Percentiles rank a stretch among this genome's conserved stretches.
Evolutionary conservation across 1,284 basidiomycete species (phyloP).

Genomic region (Puccinia coronata): DNA sequence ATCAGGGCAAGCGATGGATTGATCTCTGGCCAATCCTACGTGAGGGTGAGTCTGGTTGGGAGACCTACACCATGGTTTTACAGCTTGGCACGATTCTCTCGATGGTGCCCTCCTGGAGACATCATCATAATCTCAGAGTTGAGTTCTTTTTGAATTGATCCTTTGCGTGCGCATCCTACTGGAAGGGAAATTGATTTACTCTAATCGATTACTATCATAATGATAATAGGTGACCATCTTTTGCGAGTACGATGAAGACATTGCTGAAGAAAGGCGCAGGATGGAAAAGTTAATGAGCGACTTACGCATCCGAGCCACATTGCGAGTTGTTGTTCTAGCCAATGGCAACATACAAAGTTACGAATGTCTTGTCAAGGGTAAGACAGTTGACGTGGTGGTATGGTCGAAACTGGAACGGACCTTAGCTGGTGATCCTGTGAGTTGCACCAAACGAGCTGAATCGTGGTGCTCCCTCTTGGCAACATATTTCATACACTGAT

Average conservation of each 20-base stretch:
- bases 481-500: not conserved
- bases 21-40: slow-evolving; percentile 48
- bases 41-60: slow-evolving; percentile 46
- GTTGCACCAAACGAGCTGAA: not conserved
- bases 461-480: not conserved
- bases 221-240: slow-evolving; percentile 32
- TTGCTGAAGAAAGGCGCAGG: slow-evolving; percentile 39
- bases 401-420: slow-evolving; percentile 32
- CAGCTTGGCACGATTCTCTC: slow-evolving; percentile 44
- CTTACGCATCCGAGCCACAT: slow-evolving; percentile 32
- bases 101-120: slow-evolving; percentile 46
- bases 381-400: slow-evolving; percentile 20
- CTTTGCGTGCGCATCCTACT: not conserved
- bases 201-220: not conserved
- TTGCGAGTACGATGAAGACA: slow-evolving; percentile 42
- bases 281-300: slow-evolving; percentile 46
- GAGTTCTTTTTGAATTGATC: not conserved
- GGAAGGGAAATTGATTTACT: not conserved
- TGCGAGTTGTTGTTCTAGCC: slow-evolving; percentile 38
- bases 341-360: slow-evolving; percentile 42
- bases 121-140: slow-evolving; percentile 41
- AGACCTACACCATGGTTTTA: slow-evolving; percentile 44
- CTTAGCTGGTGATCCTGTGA: slow-evolving; percentile 40
- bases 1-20: slow-evolving; percentile 29
- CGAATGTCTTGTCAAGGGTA: slow-evolving; percentile 40